Evolutionary conservation across 345 rosid species (phyloP), one percentile per base, ranked within the genome.

Genomic region (Ceriops zippeliana): DNA sequence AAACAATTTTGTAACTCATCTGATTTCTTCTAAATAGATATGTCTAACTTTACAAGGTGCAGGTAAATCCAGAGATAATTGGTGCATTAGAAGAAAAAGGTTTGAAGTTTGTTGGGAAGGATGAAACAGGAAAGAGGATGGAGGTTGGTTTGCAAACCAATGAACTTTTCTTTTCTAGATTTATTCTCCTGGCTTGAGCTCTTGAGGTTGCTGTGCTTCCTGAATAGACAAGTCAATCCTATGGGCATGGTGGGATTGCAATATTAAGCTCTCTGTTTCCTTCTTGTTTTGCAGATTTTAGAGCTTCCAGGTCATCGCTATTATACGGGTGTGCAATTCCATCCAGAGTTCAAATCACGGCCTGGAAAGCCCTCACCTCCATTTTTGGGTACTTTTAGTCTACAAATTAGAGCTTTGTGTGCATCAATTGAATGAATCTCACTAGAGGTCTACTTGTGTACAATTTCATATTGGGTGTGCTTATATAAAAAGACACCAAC

Each of bases 81-180:
- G 73, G 56, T 34, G 70, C 32, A 52, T 73, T 77, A 21, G 80
- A 77, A 65, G 76, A 68, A 59, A 72, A 58, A 10, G 80, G 80
- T 34, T 37, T 77, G 3, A 77, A 68, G 73, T 77, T 77, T 72
- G 80, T 77, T 22, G 80, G 80, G 70, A 77, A 72, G 70, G 80
- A 77, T 68, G 80, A 68, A 72, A 72, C 80, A n/a, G 80, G 80
- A 72, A 77, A 65, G 58, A 56, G 80, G 42, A 77, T 77, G 80
- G 80, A 77, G 80, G 80, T 76, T 22, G 32, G 59, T 57, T 28
- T 66, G 37, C 62, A 42, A 1, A 13, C 67, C 60, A 46, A 20
- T 66, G 2, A 52, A 22, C 70, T 65, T 24, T 24, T 65, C 9
- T 34, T 20, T 53, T 52, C 24, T 32, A 26, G 30, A 61, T 5